Evolutionary conservation across 2,329 filamentous ascomycete species (phyloP).

Genomic region (Taxawa tesnikishii): DNA sequence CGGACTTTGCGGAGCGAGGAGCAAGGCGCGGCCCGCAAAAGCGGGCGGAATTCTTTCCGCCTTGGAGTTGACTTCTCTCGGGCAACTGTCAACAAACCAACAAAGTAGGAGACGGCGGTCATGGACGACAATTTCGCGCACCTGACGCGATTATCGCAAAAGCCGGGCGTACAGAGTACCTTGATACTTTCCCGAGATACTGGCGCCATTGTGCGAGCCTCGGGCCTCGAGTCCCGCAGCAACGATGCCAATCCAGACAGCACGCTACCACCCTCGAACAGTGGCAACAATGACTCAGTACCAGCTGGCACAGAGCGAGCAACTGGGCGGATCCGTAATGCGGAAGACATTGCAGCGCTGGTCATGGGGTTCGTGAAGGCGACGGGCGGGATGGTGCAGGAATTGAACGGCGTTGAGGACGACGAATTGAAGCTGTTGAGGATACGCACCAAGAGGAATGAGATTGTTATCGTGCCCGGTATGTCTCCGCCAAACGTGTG

Average conservation of each 20-base stretch:
- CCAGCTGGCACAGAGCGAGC: constrained; percentile 14
- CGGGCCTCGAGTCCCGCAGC: constrained; percentile 53
- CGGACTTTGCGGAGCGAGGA: too few species aligned
- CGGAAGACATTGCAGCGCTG: constrained; percentile 62
- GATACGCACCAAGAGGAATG: constrained; percentile 72
- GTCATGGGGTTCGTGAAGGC: constrained; percentile 65
- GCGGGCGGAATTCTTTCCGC: too few species aligned
- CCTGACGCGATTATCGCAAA: constrained; percentile 60
- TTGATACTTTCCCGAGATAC: constrained; percentile 61
- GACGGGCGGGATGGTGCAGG: constrained; percentile 57
- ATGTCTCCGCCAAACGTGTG: too few species aligned
- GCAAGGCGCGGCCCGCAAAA: too few species aligned
- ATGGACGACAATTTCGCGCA: constrained; percentile 52
- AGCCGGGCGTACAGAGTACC: constrained; percentile 67
- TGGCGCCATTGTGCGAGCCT: constrained; percentile 63
- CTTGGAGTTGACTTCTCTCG: too few species aligned
- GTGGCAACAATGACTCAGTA: constrained; percentile 9
- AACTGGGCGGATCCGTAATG: constrained; percentile 38
- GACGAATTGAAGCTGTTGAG: constrained; percentile 68
- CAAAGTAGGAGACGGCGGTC: too few species aligned
- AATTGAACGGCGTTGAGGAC: constrained; percentile 58
- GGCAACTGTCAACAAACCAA: too few species aligned
- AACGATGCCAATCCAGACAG: constrained; percentile 33
- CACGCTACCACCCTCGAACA: constrained; percentile 12
- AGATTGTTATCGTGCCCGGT: constrained; percentile 68